Base-by-base conservation (phyloP, 2,329 filamentous ascomycete genomes). In the Colletotrichum horii region DNA sequence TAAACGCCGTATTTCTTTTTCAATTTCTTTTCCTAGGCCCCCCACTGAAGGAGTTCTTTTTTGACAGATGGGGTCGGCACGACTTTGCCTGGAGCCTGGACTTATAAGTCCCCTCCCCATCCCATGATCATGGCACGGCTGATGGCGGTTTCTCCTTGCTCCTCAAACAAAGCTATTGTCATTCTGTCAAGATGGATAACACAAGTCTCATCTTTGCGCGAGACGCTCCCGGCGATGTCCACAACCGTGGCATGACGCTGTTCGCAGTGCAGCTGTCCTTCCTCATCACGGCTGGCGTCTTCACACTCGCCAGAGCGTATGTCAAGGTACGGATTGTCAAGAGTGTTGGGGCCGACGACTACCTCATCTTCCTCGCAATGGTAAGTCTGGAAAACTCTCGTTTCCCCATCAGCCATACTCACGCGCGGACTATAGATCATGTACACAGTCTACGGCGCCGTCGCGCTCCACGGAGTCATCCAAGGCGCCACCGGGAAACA, bases 261-360 rank as follows among this genome's bases (percentile, higher is more conserved):
- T 80, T 79, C 43, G 74, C 68, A 48, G 77, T 80, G 6, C 78
- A 80, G 73, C 70, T 79, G 19, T 55, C 66, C 1, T 85, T 86
- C 70, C 79, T 87, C 14, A 69, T 79, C 9, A 36, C 84, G 3
- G 79, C 84, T n/a, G 86, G 83, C 73, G 28, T 85, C 22, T 81
- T 85, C 14, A 81, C 87, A 69, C 76, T 84, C 48, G 77, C 89
- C 48, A 85, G 88, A 19, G 84, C 84, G 11, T 88, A 87, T 78
- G 87, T 88, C 61, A 87, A 88, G 71, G 66, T 83, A 1, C 80
- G 84, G 32, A 79, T 90, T 26, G 81, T 88, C 52, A 87, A 85
- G 66, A 85, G 83, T 34, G 80, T 88, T 38, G 83, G 85, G 0
- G 43, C 83, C 5, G 89, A 90, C 65, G 89, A 91, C 82, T 87